Base-by-base conservation (phyloP, 139 green algal species). In the Chlamydomonas asymmetrica region DNA sequence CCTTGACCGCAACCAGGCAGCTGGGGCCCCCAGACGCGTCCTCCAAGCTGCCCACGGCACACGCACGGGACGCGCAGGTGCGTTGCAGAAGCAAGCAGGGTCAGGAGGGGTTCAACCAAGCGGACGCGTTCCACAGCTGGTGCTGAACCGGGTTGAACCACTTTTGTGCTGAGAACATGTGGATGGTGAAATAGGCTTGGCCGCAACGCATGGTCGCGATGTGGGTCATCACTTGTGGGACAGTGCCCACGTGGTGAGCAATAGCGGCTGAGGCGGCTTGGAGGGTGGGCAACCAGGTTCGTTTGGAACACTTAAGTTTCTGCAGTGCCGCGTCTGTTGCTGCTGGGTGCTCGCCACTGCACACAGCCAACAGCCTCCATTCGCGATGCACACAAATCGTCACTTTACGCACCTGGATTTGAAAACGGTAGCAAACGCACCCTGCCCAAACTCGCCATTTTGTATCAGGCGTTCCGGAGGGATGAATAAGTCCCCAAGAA, bases 1-100 rank as follows among this genome's bases (percentile, higher is more conserved):
- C 56, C 81, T 93, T 93, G 25, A 92, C 88, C 8, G 88, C 89
- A 38, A 93, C 88, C 31, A 38, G 59, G 63, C 37, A 38, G 27
- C 16, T 25, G 16, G 70, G 70, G n/a, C 70, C 70, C 56, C 70
- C 70, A 2, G n/a, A 35, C 25, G 29, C 2, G 52, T 67, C 41
- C 18, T 76, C 70, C 56, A 52, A 66, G 31, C 80, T 88, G 56
- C 6, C 13, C 66, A n/a, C n/a, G n/a, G n/a, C 45, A 52, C 16
- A 16, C 10, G 45, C 10, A 25, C 0, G 67, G 25, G 38, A 31
- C 9, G 25, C 1, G 23, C n/a, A 57, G 27, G 40, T 3, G n/a
- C n/a, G 63, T 7, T 31, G 27, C 2, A 29, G 63, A 10, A 37
- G 63, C 57, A 77, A 68, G 59, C 34, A 29, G 31, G 43, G 41